phyloP scores from a whole-genome alignment of 345 rosid species.

The Melaleuca quinquenervia region DNA sequence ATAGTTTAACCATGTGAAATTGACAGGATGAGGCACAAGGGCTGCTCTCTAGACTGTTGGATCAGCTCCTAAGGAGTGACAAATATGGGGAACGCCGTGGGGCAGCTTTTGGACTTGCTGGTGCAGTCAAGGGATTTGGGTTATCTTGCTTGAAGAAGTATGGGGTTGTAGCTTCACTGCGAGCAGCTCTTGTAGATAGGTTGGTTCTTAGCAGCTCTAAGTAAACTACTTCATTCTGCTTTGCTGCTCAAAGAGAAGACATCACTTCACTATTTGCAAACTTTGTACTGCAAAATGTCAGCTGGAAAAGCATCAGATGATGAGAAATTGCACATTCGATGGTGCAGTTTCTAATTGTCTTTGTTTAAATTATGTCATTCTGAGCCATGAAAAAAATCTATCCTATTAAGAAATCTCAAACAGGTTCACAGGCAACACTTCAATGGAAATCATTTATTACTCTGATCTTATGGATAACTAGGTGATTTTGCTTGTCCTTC shows the following conservation, averaged over 20 bases:
- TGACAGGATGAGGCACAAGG: constrained; percentile 65
- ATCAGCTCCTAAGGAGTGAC: constrained; percentile 80
- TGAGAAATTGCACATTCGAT: background rate
- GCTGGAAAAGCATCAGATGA: background rate
- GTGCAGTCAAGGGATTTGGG: constrained; percentile 89
- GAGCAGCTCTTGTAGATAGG: constrained; percentile 79
- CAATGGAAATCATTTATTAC: background rate
- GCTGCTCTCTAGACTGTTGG: constrained; percentile 67
- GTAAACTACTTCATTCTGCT: background rate
- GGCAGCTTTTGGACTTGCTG: constrained; percentile 98
- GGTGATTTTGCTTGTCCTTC: background rate
- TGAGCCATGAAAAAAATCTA: background rate
- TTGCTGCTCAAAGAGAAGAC: background rate
- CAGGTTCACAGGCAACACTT: background rate
- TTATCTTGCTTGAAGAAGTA: constrained; percentile 75
- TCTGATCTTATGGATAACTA: background rate
- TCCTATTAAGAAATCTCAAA: background rate
- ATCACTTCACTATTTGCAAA: background rate
- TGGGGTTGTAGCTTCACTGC: constrained; percentile 48
- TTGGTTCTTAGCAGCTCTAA: constrained; percentile 5
- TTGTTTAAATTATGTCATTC: background rate
- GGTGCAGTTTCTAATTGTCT: background rate
- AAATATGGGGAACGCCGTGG: constrained; percentile 98
- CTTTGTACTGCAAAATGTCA: background rate
- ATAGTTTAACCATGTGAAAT: background rate